Evolutionary conservation across 257 asterid genomes (phyloP).

Genomic region (Echites panduratus): DNA sequence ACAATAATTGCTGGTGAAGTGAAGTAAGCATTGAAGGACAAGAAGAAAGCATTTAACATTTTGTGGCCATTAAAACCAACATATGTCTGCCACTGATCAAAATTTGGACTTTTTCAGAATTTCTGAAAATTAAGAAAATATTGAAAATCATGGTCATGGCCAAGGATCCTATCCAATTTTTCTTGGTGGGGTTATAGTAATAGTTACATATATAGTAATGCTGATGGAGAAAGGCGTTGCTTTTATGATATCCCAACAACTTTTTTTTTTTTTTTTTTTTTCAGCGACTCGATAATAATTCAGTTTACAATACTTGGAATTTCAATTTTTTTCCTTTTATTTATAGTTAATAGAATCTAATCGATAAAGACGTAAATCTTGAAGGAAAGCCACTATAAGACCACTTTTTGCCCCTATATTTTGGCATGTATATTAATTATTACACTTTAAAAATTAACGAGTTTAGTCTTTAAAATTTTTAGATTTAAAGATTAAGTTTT

Average conservation of each 20-base stretch:
- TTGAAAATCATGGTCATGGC: not conserved
- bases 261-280: not conserved
- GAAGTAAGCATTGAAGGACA: too few relatives aligned
- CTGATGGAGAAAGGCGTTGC: not conserved
- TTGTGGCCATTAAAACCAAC: not conserved
- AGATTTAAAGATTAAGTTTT: too few relatives aligned
- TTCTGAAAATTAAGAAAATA: not conserved
- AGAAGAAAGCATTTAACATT: not conserved
- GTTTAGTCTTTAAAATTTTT: too few relatives aligned
- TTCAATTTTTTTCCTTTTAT: not conserved
- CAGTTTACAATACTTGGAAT: not conserved
- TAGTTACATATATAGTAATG: not conserved
- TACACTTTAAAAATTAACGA: too few relatives aligned
- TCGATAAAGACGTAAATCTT: too few relatives aligned
- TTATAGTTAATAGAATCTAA: too few relatives aligned
- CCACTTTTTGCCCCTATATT: too few relatives aligned
- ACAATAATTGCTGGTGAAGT: not conserved
- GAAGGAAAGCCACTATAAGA: too few relatives aligned
- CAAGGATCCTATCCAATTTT: not conserved
- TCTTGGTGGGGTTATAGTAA: not conserved
- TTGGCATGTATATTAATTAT: too few relatives aligned
- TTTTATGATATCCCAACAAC: not conserved
- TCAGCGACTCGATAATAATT: not conserved
- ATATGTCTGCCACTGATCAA: not conserved
- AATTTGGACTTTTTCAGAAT: not conserved